A percentile compares a stretch with the other conserved stretches of the same genome.
phyloP scores from a whole-genome alignment of 2,329 filamentous ascomycete species.

The Camillea tinctor region DNA sequence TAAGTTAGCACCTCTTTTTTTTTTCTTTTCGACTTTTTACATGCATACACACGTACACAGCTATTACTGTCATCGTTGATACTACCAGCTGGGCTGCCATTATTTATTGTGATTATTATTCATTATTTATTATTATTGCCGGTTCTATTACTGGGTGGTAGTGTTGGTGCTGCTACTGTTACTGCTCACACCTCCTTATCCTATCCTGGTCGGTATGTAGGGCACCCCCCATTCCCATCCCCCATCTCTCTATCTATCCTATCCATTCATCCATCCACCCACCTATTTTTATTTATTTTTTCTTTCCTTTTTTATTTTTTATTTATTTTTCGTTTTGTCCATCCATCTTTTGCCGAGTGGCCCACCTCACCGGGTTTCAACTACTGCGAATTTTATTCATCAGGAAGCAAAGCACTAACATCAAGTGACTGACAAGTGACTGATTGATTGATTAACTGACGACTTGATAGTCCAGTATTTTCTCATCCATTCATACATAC shows the following conservation, averaged over 20 bases:
- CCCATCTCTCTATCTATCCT: too few relatives aligned
- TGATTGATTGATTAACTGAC: background rate
- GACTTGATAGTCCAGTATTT: background rate
- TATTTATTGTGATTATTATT: too few relatives aligned
- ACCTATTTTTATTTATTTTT: too few relatives aligned
- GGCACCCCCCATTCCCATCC: background rate
- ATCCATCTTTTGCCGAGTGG: background rate
- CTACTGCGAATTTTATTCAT: background rate
- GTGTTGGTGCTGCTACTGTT: too few relatives aligned
- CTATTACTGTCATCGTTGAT: background rate
- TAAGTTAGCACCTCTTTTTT: too few relatives aligned
- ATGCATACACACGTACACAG: background rate
- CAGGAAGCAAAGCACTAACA: background rate
- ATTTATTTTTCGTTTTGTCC: background rate
- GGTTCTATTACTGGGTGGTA: too few relatives aligned
- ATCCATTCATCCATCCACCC: too few relatives aligned
- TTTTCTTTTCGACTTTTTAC: too few relatives aligned
- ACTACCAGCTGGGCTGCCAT: background rate
- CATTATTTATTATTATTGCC: too few relatives aligned
- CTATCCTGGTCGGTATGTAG: background rate
- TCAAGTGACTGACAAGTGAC: background rate
- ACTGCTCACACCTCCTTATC: too few relatives aligned
- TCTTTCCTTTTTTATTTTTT: background rate
- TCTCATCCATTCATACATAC: background rate
- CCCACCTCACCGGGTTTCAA: background rate